Conservation (phyloP, 306 rosid species). For the Gleditsia sinensis region DNA sequence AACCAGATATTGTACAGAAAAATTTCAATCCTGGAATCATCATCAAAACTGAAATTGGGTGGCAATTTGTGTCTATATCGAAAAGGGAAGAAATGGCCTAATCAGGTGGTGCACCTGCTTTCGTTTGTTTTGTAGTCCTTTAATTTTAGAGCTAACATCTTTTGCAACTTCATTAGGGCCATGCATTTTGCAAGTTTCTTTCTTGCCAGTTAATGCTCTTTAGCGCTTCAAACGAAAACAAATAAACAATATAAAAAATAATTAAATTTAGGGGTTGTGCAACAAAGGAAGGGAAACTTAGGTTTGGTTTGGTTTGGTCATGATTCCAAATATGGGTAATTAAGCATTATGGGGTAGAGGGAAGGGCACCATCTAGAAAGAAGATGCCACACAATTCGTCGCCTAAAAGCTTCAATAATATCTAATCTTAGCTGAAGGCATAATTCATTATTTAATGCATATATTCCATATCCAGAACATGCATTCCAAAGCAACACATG, state of each 20-base stretch:
- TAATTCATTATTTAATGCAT: background rate
- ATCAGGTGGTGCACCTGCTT: background rate
- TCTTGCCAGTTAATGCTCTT: background rate
- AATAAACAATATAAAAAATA: background rate
- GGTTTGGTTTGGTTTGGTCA: background rate
- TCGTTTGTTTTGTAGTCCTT: too few species aligned
- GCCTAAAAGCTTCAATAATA: background rate
- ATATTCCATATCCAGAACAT: background rate
- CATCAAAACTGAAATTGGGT: background rate
- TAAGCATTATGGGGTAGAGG: too few species aligned
- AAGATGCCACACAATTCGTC: conserved; percentile 10
- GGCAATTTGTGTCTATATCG: background rate
- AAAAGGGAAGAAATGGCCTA: background rate
- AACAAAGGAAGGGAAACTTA: background rate
- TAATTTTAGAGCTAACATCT: background rate
- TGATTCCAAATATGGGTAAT: background rate
- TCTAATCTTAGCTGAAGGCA: background rate
- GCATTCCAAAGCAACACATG: background rate
- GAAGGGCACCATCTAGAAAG: background rate
- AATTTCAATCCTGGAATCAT: too few species aligned
- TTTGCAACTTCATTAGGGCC: background rate
- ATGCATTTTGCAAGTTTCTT: background rate
- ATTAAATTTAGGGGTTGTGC: background rate
- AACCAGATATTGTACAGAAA: too few species aligned
- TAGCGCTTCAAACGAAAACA: background rate